A percentile compares a stretch with the other conserved stretches of the same genome.
Evolutionary conservation across 1,284 basidiomycete genomes (phyloP).

Genomic region (Cystobasidiaceae sp.): DNA sequence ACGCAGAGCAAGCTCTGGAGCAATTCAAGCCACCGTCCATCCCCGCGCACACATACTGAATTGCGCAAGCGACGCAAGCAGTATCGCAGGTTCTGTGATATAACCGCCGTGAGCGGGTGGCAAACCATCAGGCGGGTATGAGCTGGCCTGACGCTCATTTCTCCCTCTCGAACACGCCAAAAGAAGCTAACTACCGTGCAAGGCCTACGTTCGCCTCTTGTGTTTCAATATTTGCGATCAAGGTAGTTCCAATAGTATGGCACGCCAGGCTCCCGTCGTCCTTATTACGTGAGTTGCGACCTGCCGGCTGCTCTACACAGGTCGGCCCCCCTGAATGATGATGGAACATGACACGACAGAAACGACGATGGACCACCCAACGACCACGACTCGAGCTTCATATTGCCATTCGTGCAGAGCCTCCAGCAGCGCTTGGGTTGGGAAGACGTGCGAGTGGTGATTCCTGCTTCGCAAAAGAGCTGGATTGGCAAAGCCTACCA

Average conservation of each 20-base stretch:
- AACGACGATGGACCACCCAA: constrained; percentile 86
- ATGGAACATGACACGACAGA: not conserved
- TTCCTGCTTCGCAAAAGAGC: constrained; percentile 58
- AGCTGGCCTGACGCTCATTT: no score
- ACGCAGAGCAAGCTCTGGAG: no score
- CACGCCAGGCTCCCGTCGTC: not conserved
- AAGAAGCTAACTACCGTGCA: no score
- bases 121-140: no score
- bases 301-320: not conserved
- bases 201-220: no score
- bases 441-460: constrained; percentile 76
- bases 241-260: constrained; percentile 1
- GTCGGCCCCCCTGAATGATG: not conserved
- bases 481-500: constrained; percentile 68
- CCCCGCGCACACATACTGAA: no score
- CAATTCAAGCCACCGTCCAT: no score
- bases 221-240: no score
- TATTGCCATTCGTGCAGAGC: constrained; percentile 68
- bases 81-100: no score
- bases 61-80: no score
- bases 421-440: constrained; percentile 62
- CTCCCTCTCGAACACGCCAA: no score
- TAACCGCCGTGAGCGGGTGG: no score
- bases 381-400: constrained; percentile 67
- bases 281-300: constrained; percentile 8